A percentile compares a stretch with the other conserved stretches of the same genome.
phyloP scores from a whole-genome alignment of 106 monocot species.

The Xerophyta viscosa region DNA sequence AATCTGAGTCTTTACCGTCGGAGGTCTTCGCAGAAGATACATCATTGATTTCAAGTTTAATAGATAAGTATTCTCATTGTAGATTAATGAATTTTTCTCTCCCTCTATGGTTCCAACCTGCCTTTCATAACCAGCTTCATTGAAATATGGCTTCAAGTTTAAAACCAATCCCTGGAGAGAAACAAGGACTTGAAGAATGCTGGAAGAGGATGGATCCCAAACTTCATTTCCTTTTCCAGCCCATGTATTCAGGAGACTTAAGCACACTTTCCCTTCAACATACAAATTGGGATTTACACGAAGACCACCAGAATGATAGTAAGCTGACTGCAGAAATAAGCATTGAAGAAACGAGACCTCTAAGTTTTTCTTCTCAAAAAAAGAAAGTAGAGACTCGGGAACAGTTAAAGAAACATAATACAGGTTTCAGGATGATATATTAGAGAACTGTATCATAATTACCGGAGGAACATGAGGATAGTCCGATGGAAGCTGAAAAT shows the following conservation, averaged over 20 bases:
- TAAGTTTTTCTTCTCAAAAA: too few species aligned
- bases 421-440: not conserved
- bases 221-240: constrained; percentile 93
- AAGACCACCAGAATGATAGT: constrained; percentile 95
- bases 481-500: constrained; percentile 74
- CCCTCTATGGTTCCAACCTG: constrained; percentile 92
- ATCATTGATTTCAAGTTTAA: constrained; percentile 85
- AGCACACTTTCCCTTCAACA: constrained; percentile 91
- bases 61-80: constrained; percentile 94
- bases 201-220: constrained; percentile 90
- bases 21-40: constrained; percentile 75
- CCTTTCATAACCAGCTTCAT: constrained; percentile 97
- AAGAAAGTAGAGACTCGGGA: too few species aligned
- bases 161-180: constrained; percentile 97
- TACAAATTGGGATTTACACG: constrained; percentile 94
- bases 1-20: constrained; percentile 62
- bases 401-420: too few species aligned
- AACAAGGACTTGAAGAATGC: constrained; percentile 94
- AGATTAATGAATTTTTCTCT: constrained; percentile 86
- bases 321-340: constrained; percentile 39
- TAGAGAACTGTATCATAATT: constrained; percentile 8
- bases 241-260: constrained; percentile 96
- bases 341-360: too few species aligned
- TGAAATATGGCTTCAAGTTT: constrained; percentile 92
- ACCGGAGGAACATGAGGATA: constrained; percentile 97